Evolutionary conservation across 2,329 filamentous ascomycete species (phyloP), one percentile per base, ranked within the genome.

Genomic region (Periconia macrospinosa): DNA sequence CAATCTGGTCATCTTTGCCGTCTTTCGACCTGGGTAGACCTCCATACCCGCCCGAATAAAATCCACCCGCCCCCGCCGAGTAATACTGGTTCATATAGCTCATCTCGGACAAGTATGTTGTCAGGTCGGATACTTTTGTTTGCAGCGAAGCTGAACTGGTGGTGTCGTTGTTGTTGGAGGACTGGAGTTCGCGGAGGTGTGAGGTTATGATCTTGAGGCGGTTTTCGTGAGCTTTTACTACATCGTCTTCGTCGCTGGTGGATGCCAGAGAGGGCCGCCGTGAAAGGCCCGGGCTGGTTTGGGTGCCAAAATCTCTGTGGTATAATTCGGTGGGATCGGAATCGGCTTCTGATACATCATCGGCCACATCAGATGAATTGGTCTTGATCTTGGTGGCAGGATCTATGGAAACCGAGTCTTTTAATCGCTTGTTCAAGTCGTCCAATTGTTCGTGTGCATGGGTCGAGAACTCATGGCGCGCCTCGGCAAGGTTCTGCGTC

Each of bases 281-380:
- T 3, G 79, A 79, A 2, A 79, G 70, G 0, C 76, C 76, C 1
- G 79, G 79, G 0, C 85, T 86, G 0, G 90, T 94, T 72, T 94
- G 90, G 1, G 90, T 89, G 58, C 89, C 89, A 55, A 91, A 83
- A 67, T 94, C 90, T 44, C 89, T 85, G 71, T 92, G 89, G 74
- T 91, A 94, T 57, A 92, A 83, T 72, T 93, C 90, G 1, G 87
- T 86, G 1, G 90, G 90, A 59, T 87, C 85, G 13, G 82, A 84
- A 62, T 81, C 80, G 14, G 64, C 65, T 42, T 83, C 80, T 17
- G 77, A 77, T n/a, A 72, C 64, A 40, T 76, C 72, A 27, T 75
- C 74, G 15, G 70, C 68, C 1, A 71, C 59, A 30, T 62, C 67
- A 49, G 53, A 55, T 7, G 58, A 57, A 40, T 55, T 65, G 18